These are phyloP conservation scores for Quercus bicolor DNA, from an alignment of 306 rosid genomes.

Conservation along the genomic window DNA sequence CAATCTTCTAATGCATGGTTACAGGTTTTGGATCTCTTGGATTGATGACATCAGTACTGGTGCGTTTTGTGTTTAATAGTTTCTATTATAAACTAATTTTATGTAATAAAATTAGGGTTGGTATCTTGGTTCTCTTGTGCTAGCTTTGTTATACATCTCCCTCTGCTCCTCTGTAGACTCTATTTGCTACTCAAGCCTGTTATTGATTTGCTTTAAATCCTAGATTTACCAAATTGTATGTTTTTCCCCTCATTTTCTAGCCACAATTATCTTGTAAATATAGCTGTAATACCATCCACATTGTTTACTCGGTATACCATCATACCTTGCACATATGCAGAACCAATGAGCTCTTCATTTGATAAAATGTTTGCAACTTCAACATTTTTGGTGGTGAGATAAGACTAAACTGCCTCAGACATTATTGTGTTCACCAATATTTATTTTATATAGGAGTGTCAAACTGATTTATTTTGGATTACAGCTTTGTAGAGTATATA, in stretches of 20 bases:
- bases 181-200: not conserved
- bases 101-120: not conserved
- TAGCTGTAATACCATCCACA: not conserved
- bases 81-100: not conserved
- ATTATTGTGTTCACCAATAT: not conserved
- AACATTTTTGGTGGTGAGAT: not conserved
- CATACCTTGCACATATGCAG: not conserved
- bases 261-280: not conserved
- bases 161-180: not conserved
- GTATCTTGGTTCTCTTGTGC: not conserved
- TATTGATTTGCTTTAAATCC: not conserved
- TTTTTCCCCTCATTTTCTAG: too few species aligned
- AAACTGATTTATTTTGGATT: not conserved
- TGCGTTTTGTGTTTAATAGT: constrained; percentile 29
- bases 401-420: not conserved
- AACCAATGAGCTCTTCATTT: not conserved
- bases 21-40: constrained; percentile 97
- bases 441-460: not conserved
- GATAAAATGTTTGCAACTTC: not conserved
- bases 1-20: constrained; percentile 27
- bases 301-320: not conserved
- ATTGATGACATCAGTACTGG: constrained; percentile 98
- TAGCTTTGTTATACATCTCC: not conserved
- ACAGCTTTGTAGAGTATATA: not conserved
- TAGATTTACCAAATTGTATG: not conserved